Conservation (phyloP, 306 rosid genomes). For the Vigna mungo region DNA sequence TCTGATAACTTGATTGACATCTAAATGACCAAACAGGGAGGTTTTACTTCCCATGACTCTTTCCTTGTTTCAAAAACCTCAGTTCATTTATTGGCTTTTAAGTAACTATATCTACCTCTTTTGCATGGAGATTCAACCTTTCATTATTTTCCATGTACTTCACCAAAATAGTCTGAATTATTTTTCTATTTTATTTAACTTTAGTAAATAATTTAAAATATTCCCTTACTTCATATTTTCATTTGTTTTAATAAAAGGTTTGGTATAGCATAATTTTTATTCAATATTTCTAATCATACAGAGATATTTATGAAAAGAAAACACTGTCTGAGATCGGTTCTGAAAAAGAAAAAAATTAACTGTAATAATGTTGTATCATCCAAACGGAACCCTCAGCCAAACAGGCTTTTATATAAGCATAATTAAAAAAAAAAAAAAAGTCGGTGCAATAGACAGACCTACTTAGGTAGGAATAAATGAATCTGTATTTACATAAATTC, state of each 20-base stretch:
- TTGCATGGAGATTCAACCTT: conserved; percentile 1
- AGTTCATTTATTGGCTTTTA: conserved; percentile 35
- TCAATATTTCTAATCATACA: too few species aligned
- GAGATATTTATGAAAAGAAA: not conserved
- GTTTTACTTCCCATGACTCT: not conserved
- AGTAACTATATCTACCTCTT: conserved; percentile 17
- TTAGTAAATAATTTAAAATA: not conserved
- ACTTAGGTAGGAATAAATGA: not conserved
- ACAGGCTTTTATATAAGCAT: not conserved
- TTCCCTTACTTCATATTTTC: not conserved
- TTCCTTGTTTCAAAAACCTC: not conserved
- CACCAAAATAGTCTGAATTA: not conserved
- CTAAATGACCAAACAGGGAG: not conserved
- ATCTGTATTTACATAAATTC: not conserved
- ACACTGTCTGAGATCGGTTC: not conserved
- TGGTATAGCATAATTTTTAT: too few species aligned
- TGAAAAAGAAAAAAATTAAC: not conserved
- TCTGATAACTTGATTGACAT: not conserved
- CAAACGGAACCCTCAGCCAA: not conserved
- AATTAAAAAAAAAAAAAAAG: not conserved
- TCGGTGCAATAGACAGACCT: not conserved
- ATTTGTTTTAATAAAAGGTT: too few species aligned
- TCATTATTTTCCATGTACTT: conserved; percentile 6
- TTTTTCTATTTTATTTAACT: not conserved
- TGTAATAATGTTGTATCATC: not conserved